These are phyloP conservation scores for Ceratobasidium sp. DNA, from an alignment of 1,284 basidiomycete species.

Conservation along the genomic window DNA sequence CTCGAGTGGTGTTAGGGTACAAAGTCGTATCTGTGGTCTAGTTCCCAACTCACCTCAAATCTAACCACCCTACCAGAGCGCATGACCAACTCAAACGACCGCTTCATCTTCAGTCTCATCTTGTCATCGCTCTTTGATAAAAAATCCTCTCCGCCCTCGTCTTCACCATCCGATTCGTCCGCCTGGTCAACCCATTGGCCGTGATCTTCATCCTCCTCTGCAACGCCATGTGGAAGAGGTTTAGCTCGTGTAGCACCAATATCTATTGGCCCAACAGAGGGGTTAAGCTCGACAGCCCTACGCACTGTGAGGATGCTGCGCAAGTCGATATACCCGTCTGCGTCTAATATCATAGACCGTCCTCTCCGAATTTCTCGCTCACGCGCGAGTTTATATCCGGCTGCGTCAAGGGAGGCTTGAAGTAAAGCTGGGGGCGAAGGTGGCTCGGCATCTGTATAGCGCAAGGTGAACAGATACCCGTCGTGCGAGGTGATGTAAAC, in stretches of 20 bases:
- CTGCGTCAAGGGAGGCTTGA: conserved; percentile 51
- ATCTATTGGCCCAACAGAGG: conserved; percentile 51
- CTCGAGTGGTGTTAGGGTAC: conserved; percentile 53
- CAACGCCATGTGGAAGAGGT: conserved; percentile 17
- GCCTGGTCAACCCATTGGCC: conserved; percentile 58
- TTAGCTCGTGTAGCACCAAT: conserved; percentile 20
- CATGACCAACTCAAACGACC: conserved; percentile 83
- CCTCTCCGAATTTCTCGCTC: conserved; percentile 72
- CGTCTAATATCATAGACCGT: conserved; percentile 72
- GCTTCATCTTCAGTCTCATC: conserved; percentile 66
- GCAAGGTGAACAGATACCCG: conserved; percentile 75
- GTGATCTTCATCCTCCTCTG: conserved; percentile 55
- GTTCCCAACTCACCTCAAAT: conserved; percentile 71
- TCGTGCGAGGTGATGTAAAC: conserved; percentile 81
- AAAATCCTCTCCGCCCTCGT: conserved; percentile 75
- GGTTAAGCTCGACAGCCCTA: conserved; percentile 67
- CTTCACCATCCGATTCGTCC: conserved; percentile 67
- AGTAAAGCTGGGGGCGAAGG: conserved; percentile 69
- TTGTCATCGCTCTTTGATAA: conserved; percentile 63
- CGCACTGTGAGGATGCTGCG: conserved; percentile 72
- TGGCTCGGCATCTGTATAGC: conserved; percentile 68
- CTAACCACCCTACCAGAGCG: conserved; percentile 75
- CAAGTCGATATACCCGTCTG: conserved; percentile 76
- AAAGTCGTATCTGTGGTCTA: conserved; percentile 59
- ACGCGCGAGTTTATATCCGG: conserved; percentile 55